Evolutionary conservation across 2,329 filamentous ascomycete genomes (phyloP), one percentile per base, ranked within the genome.

Genomic region (Aspergillus pseudoterreus): DNA sequence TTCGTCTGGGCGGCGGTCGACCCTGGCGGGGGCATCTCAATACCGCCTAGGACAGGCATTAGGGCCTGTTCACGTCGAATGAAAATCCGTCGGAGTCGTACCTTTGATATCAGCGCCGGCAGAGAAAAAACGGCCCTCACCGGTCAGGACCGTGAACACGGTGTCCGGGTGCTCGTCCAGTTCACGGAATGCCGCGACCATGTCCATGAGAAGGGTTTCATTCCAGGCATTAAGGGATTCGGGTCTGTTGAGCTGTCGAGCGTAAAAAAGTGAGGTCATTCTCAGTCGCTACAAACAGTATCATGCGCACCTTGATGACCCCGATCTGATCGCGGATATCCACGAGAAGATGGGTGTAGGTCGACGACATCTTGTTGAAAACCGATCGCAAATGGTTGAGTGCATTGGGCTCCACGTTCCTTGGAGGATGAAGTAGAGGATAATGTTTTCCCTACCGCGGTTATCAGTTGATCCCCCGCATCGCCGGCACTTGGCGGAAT

Each of bases 41-140:
- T 8, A 3, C 39, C 39, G 2, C 39, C 39, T 42, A 12, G 12
- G 4, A 22, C 2, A 2, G 11, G 2, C 15, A 12, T 42, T 21
- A 42, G 39, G 3, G 27, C 2, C 10, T 3, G 39, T 12, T 10
- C 39, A 42, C 15, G 2, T 9, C 17, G 4, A 42, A 14, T 42
- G 39, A 5, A 14, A 0, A 22, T 2, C 6, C 15, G 3, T n/a
- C 15, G n/a, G 24, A 73, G 67, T 45, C 58, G 17, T 55, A 64
- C 72, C 69, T 58, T 68, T 72, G 1, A 79, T 72, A 65, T 79
- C 76, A 15, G 77, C 76, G 15, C 77, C 77, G 0, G 76, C 73
- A 17, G 71, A 76, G 58, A 79, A 79, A 62, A 78, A 79, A 10
- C 76, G 65, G 2, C 77, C 77, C 56, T 77, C 75, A 15, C 77